Conservation (phyloP, 768 basidiomycete species). For the Boletellus sp. region DNA sequence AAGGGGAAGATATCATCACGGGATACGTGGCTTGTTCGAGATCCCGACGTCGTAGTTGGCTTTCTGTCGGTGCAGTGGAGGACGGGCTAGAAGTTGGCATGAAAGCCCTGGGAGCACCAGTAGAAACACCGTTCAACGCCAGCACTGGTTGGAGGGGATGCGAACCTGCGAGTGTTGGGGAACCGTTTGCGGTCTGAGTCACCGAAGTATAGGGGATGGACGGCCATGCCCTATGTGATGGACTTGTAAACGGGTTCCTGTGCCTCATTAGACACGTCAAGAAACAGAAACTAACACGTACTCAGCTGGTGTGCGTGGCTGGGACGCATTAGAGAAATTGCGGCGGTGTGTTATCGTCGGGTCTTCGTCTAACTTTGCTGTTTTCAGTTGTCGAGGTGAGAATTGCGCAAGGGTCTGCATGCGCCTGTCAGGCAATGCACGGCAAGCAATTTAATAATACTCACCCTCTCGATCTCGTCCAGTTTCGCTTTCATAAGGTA, state of each 20-base stretch:
- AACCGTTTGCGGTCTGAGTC: slow-evolving; percentile 16
- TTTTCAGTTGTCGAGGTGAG: slow-evolving; percentile 48
- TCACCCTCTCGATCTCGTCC: slow-evolving; percentile 74
- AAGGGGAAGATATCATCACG: slow-evolving; percentile 31
- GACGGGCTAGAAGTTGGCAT: slow-evolving; percentile 19
- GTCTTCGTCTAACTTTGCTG: slow-evolving; percentile 20
- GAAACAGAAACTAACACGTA: slow-evolving; percentile 16
- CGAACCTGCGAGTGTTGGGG: slow-evolving; percentile 22
- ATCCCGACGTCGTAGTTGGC: slow-evolving; percentile 48
- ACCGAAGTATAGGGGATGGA: slow-evolving; percentile 43
- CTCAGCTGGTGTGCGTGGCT: slow-evolving; percentile 12
- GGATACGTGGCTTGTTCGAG: slow-evolving; percentile 50
- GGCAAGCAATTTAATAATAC: slow-evolving; percentile 14
- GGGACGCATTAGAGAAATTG: slow-evolving; percentile 13
- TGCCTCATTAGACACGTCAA: slow-evolving; percentile 8
- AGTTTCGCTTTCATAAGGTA: slow-evolving; percentile 69
- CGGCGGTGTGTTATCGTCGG: slow-evolving; percentile 18
- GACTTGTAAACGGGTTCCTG: slow-evolving; percentile 9
- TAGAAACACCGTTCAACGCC: slow-evolving; percentile 66
- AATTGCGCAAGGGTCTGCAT: slow-evolving; percentile 60
- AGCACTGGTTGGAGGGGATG: slow-evolving; percentile 57
- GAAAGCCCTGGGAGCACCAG: slow-evolving; percentile 53
- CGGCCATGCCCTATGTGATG: slow-evolving; percentile 36
- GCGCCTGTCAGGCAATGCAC: slow-evolving; percentile 9
- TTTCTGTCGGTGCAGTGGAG: slow-evolving; percentile 39